Evolutionary conservation across 2,329 filamentous ascomycete species (phyloP).

Genomic region (Fusarium multiceps): DNA sequence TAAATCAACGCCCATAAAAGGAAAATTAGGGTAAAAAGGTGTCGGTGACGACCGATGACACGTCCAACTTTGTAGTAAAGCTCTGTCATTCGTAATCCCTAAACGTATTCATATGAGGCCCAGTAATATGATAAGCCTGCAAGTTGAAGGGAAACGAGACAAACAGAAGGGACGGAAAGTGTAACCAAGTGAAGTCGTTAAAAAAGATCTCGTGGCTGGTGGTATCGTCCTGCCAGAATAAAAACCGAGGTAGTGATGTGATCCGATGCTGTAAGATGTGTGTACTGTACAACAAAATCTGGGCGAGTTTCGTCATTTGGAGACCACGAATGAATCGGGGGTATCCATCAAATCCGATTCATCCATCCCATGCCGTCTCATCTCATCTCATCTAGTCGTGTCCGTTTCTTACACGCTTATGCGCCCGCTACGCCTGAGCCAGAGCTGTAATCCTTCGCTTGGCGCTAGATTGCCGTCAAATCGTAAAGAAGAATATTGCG

Average conservation of each 20-base stretch:
- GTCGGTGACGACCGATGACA: slow-evolving; percentile 40
- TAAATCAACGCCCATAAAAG: slow-evolving; percentile 35
- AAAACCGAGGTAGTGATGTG: slow-evolving; percentile 16
- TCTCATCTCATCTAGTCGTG: slow-evolving; percentile 39
- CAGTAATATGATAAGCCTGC: neutral
- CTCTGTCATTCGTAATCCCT: slow-evolving; percentile 14
- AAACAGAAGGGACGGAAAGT: slow-evolving; percentile 27
- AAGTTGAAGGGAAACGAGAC: neutral
- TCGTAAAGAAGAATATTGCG: slow-evolving; percentile 37
- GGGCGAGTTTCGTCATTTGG: slow-evolving; percentile 29
- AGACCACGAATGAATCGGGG: slow-evolving; percentile 31
- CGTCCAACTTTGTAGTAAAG: slow-evolving; percentile 30
- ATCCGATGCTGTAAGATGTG: slow-evolving; percentile 19
- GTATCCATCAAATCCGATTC: slow-evolving; percentile 41
- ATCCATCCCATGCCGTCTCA: slow-evolving; percentile 37
- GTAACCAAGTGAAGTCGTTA: slow-evolving; percentile 38
- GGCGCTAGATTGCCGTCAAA: slow-evolving; percentile 42
- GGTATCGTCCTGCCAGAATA: slow-evolving; percentile 17
- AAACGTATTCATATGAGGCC: slow-evolving; percentile 3
- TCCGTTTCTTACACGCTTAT: slow-evolving; percentile 37
- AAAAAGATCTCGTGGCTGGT: slow-evolving; percentile 20
- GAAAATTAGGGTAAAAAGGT: slow-evolving; percentile 31
- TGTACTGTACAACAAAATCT: slow-evolving; percentile 12
- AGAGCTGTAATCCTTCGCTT: slow-evolving; percentile 24
- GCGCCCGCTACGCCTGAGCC: slow-evolving; percentile 37